These are phyloP conservation scores for Calocera cornea DNA, from an alignment of 768 basidiomycete species.

Conservation along the genomic window DNA sequence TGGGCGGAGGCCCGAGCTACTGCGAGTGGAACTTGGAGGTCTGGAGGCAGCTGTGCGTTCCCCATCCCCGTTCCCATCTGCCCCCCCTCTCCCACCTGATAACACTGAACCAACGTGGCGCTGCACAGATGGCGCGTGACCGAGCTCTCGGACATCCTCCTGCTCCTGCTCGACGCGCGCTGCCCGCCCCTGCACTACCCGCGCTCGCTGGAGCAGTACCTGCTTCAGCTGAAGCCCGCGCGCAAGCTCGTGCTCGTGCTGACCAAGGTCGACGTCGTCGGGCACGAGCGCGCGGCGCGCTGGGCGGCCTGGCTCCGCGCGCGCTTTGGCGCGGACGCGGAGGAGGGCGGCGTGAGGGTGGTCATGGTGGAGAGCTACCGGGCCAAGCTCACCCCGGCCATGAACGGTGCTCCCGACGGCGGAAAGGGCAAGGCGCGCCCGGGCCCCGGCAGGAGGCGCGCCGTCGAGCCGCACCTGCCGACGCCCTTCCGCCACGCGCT, in stretches of 20 bases:
- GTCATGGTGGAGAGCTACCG: conserved; percentile 67
- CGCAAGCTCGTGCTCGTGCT: conserved; percentile 56
- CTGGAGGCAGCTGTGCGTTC: conserved; percentile 77
- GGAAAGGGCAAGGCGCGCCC: too few relatives aligned
- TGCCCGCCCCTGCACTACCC: conserved; percentile 82
- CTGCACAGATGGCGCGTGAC: conserved; percentile 72
- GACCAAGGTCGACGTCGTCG: conserved; percentile 80
- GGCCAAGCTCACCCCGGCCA: conserved; percentile 27
- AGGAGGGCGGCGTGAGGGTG: conserved; percentile 42
- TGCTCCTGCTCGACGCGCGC: conserved; percentile 78
- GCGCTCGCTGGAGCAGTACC: conserved; percentile 55
- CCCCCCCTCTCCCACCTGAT: too few relatives aligned
- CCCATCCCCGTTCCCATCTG: not conserved
- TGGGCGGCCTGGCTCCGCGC: conserved; percentile 52
- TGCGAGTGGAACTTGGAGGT: conserved; percentile 88
- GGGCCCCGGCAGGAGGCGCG: too few relatives aligned
- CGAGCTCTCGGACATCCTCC: conserved; percentile 78
- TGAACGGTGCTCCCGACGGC: conserved; percentile 12
- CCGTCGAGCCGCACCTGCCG: conserved; percentile 55
- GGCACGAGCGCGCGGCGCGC: conserved; percentile 43
- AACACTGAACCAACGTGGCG: conserved; percentile 4
- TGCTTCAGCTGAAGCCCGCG: conserved; percentile 27
- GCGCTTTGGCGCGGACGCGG: conserved; percentile 28
- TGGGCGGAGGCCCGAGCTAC: conserved; percentile 47
- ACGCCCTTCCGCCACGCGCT: conserved; percentile 48